Percentiles rank a stretch among this genome's conserved stretches.
phyloP scores from a whole-genome alignment of 768 basidiomycete species.

The Leccinum rimulosum region DNA sequence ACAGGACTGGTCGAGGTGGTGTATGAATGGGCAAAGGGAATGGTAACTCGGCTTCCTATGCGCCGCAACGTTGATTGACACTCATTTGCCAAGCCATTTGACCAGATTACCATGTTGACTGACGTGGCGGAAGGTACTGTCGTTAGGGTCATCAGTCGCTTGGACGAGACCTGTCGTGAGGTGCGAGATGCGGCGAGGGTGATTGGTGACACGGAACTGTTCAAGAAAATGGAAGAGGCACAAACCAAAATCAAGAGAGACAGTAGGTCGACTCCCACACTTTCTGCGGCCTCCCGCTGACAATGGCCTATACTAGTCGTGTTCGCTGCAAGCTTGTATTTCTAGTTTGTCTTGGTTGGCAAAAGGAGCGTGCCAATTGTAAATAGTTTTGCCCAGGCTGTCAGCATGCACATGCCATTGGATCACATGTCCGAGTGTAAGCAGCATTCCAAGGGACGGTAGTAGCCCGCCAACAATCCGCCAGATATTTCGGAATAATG shows the following conservation, averaged over 20 bases:
- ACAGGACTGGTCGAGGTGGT: constrained; percentile 94
- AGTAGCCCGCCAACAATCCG: constrained; percentile 9
- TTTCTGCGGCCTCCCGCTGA: constrained; percentile 1
- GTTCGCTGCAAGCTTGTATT: constrained; percentile 86
- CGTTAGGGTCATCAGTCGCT: constrained; percentile 90
- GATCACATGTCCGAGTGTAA: constrained; percentile 12
- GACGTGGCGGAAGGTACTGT: constrained; percentile 97
- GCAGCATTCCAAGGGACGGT: constrained; percentile 22
- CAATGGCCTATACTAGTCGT: constrained; percentile 50
- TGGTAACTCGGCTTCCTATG: constrained; percentile 55
- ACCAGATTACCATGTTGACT: constrained; percentile 88
- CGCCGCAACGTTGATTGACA: background rate
- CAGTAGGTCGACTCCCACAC: constrained; percentile 55
- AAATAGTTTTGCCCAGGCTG: background rate
- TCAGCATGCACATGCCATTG: background rate
- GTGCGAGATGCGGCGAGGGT: constrained; percentile 96
- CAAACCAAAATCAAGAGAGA: constrained; percentile 94
- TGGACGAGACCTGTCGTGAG: constrained; percentile 97
- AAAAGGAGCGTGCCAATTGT: background rate
- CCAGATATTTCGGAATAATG: background rate
- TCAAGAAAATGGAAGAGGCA: constrained; percentile 97
- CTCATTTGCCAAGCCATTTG: constrained; percentile 69
- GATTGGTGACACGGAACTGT: constrained; percentile 92
- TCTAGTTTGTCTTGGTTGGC: constrained; percentile 39
- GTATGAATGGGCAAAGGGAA: constrained; percentile 99